phyloP scores from a whole-genome alignment of 2,329 filamentous ascomycete species.

The Epichloe baconii region DNA sequence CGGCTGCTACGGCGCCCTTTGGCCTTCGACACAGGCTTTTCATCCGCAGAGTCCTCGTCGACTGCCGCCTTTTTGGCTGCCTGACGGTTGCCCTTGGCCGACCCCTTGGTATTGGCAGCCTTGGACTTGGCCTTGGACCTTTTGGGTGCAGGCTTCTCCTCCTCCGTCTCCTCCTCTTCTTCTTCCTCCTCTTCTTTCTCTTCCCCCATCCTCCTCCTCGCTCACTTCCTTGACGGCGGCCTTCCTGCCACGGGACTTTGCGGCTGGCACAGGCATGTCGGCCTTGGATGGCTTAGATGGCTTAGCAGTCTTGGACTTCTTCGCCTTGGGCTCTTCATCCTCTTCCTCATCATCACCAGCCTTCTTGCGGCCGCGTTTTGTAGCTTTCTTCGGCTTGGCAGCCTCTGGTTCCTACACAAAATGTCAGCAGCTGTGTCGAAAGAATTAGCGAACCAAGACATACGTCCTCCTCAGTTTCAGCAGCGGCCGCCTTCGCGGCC shows the following conservation, averaged over 20 bases:
- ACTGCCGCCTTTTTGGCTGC: conserved; percentile 4
- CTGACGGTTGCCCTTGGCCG: conserved; percentile 2
- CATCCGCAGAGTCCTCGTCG: conserved; percentile 3
- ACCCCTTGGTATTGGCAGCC: background rate
- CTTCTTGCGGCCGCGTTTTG: conserved; percentile 24
- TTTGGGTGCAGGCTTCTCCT: conserved; percentile 1
- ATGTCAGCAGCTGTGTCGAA: background rate
- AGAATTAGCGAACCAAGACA: background rate
- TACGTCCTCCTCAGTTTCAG: conserved; percentile 13
- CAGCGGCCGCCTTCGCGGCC: conserved; percentile 21
- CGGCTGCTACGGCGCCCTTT: conserved; percentile 10
- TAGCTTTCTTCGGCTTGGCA: conserved; percentile 18
- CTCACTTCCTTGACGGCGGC: conserved; percentile 7
- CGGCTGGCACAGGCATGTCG: conserved; percentile 8
- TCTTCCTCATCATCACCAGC: conserved; percentile 18
- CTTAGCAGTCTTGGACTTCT: conserved; percentile 22
- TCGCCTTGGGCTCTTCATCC: conserved; percentile 21
- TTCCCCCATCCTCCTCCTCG: conserved; percentile 6
- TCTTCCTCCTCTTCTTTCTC: background rate
- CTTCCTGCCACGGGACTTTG: background rate
- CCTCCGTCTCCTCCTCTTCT: background rate
- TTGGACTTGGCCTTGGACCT: conserved; percentile 4
- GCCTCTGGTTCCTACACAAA: conserved; percentile 7
- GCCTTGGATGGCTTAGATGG: conserved; percentile 9
- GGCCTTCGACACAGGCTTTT: conserved; percentile 17